A percentile compares a stretch with the other conserved stretches of the same genome.
These are phyloP conservation scores for Globisporangium barbulae DNA, from an alignment of 352 stramenopile species.

Conservation along the genomic window DNA sequence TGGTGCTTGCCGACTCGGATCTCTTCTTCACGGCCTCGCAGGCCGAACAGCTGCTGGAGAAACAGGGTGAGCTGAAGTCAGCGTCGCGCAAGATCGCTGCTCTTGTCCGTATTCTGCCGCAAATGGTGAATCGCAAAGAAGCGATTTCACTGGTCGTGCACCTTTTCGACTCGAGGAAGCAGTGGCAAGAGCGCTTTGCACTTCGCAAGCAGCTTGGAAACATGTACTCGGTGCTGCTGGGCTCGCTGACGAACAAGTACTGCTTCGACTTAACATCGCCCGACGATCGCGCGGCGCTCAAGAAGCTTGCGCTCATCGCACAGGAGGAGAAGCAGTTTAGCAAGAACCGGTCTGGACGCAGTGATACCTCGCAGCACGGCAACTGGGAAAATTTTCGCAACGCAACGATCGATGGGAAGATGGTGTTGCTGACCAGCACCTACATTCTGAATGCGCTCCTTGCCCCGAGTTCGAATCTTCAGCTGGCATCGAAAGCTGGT, in stretches of 20 bases:
- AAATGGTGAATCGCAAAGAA: conserved; percentile 66
- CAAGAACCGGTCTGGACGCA: conserved; percentile 39
- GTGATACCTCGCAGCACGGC: conserved; percentile 79
- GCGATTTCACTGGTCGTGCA: conserved; percentile 36
- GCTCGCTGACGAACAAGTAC: conserved; percentile 69
- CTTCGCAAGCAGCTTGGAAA: conserved; percentile 59
- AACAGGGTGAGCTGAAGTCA: conserved; percentile 37
- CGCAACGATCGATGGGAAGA: conserved; percentile 59
- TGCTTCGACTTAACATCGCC: conserved; percentile 41
- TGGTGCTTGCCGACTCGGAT: conserved; percentile 49
- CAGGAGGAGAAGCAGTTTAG: conserved; percentile 73
- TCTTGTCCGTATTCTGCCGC: conserved; percentile 42
- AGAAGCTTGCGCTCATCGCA: conserved; percentile 60
- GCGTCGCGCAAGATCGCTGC: conserved; percentile 29
- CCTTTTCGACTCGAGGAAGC: conserved; percentile 34
- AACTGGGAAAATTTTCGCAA: conserved; percentile 91
- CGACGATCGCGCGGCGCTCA: conserved; percentile 43
- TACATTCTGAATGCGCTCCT: conserved; percentile 76
- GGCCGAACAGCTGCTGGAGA: conserved; percentile 54
- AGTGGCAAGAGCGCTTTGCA: conserved; percentile 56
- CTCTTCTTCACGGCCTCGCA: conserved; percentile 66
- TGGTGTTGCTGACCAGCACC: conserved; percentile 53
- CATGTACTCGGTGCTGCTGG: conserved; percentile 56
- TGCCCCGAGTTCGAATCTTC: conserved; percentile 15
- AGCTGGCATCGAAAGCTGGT: neutral